Evolutionary conservation across 73 alveolate species (phyloP).

Genomic region (Paramecium primaurelia): DNA sequence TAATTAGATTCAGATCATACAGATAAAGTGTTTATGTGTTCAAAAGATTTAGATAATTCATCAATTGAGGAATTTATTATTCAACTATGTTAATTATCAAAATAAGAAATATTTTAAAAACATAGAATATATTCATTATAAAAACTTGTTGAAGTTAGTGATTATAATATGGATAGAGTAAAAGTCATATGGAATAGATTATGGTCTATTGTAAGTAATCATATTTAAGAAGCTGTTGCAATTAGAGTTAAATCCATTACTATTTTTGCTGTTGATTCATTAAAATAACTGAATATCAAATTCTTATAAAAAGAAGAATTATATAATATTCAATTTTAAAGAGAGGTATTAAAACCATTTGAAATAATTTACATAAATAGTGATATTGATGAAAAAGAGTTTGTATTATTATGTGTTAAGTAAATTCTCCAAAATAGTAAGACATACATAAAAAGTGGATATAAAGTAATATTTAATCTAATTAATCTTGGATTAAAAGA

Average conservation of each 20-base stretch:
- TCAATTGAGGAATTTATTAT: slow-evolving; percentile 73
- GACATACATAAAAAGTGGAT: slow-evolving; percentile 40
- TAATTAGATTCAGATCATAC: slow-evolving; percentile 57
- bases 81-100: slow-evolving; percentile 67
- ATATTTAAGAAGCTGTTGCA: slow-evolving; percentile 68
- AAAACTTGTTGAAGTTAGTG: slow-evolving; percentile 81
- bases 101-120: slow-evolving; percentile 70
- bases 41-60: slow-evolving; percentile 65
- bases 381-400: slow-evolving; percentile 36
- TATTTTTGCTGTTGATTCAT: slow-evolving; percentile 71
- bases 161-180: slow-evolving; percentile 83
- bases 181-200: slow-evolving; percentile 76
- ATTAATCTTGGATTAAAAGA: slow-evolving; percentile 46
- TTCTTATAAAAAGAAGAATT: slow-evolving; percentile 78
- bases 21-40: slow-evolving; percentile 67
- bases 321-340: slow-evolving; percentile 73
- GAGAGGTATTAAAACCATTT: slow-evolving; percentile 85
- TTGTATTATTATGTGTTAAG: slow-evolving; percentile 31
- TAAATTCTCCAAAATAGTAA: slow-evolving; percentile 21
- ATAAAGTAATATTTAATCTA: slow-evolving; percentile 45
- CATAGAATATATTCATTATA: slow-evolving; percentile 72
- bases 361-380: slow-evolving; percentile 27
- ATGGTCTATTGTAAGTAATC: slow-evolving; percentile 73
- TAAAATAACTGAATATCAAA: slow-evolving; percentile 77
- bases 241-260: slow-evolving; percentile 51